Percentiles rank a stretch among this genome's conserved stretches.
Conservation (phyloP, 208 protist genomes). For the Acanthamoeba sp. region DNA sequence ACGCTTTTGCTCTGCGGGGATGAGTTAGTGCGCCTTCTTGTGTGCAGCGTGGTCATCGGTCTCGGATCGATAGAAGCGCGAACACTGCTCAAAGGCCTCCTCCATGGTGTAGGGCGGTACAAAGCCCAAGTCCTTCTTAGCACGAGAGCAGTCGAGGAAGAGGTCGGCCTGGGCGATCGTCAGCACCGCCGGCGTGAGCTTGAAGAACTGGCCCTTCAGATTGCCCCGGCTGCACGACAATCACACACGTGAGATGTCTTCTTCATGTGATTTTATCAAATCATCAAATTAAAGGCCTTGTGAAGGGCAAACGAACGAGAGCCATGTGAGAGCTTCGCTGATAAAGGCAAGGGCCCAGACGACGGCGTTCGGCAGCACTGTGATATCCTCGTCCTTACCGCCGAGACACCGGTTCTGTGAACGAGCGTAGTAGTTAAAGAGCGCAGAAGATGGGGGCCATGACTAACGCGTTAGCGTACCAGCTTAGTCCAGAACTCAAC, state of each 20-base stretch:
- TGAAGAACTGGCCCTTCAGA: slow-evolving; percentile 39
- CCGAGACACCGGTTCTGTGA: not conserved
- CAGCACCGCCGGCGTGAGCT: slow-evolving; percentile 17
- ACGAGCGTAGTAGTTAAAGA: not conserved
- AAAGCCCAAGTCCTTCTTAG: slow-evolving; percentile 80
- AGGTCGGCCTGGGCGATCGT: not conserved
- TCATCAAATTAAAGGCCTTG: too few species aligned
- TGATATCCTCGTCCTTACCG: slow-evolving; percentile 16
- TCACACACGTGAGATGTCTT: too few species aligned
- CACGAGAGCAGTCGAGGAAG: slow-evolving; percentile 76
- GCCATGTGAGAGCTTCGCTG: slow-evolving; percentile 47
- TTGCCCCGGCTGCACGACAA: slow-evolving; percentile 46
- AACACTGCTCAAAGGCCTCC: slow-evolving; percentile 65
- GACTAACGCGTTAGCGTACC: not conserved
- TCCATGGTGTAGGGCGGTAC: slow-evolving; percentile 76
- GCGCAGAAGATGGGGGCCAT: not conserved
- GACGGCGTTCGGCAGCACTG: not conserved
- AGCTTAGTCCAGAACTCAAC: slow-evolving; percentile 25
- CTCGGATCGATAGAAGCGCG: not conserved
- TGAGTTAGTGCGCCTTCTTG: too few species aligned
- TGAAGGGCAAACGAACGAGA: not conserved
- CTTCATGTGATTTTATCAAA: too few species aligned
- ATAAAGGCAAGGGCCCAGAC: not conserved
- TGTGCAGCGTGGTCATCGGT: too few species aligned
- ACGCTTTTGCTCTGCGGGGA: too few species aligned